phyloP scores from a whole-genome alignment of 1,139 yeast species.

The Schwanniomyces etchellsii region DNA sequence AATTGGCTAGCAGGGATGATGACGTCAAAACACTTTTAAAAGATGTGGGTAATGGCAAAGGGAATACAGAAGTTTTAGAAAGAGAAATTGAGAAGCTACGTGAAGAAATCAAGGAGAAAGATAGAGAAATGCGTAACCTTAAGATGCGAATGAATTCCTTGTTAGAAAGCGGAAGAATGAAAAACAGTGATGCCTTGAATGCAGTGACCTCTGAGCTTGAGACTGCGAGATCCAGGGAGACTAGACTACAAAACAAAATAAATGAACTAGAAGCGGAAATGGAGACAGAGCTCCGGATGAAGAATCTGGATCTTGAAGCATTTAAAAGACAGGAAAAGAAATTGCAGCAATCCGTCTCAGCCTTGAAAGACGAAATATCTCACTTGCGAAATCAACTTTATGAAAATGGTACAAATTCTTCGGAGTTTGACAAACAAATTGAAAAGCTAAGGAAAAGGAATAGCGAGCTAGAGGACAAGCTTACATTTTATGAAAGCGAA shows the following conservation, averaged over 20 bases:
- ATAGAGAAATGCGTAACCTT: slow-evolving; percentile 15
- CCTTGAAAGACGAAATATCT: slow-evolving; percentile 15
- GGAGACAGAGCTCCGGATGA: slow-evolving; percentile 9
- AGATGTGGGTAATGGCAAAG: neutral
- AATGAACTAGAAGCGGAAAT: neutral
- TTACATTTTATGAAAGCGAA: slow-evolving; percentile 23
- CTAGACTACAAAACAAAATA: slow-evolving; percentile 6
- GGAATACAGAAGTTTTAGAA: slow-evolving; percentile 6
- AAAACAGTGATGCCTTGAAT: slow-evolving; percentile 7
- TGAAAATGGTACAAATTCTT: slow-evolving; percentile 11
- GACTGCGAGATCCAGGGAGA: slow-evolving; percentile 13
- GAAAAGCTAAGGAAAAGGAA: slow-evolving; percentile 11
- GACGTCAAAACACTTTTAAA: neutral
- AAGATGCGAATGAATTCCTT: slow-evolving; percentile 20
- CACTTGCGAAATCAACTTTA: slow-evolving; percentile 16
- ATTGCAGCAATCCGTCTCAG: slow-evolving; percentile 12
- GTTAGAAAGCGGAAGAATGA: slow-evolving; percentile 8
- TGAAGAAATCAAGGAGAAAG: slow-evolving; percentile 17
- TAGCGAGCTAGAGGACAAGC: slow-evolving; percentile 17
- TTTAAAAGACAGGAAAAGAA: slow-evolving; percentile 13
- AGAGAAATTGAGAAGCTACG: slow-evolving; percentile 9
- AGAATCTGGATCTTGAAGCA: slow-evolving; percentile 16
- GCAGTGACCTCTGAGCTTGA: slow-evolving; percentile 18
- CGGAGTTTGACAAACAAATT: slow-evolving; percentile 7
- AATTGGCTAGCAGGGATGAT: neutral